Evolutionary conservation across 192 early-diverging fungal species (phyloP), one percentile per base, ranked within the genome.

Genomic region (Neocallimastix lanati): DNA sequence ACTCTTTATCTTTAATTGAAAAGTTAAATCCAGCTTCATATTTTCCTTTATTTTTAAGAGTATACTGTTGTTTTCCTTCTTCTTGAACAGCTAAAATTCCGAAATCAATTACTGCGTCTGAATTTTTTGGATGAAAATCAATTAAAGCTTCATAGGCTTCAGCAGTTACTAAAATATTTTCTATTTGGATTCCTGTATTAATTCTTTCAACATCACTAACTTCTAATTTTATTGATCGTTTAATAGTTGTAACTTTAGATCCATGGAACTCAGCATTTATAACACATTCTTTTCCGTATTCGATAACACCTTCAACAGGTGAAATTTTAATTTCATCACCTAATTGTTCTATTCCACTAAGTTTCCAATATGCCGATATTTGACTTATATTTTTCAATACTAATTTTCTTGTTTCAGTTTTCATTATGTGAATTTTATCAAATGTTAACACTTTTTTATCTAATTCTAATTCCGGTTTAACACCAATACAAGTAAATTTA

Each of bases 121-220:
- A 89, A 36, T 88, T 89, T 83, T 90, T 91, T 38, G 88, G 87
- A 76, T 91, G 89, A 11, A 91, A 78, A 78, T 91, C 90, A 81
- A 91, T 84, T 2, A 89, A 84, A 77, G 90, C 86, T 79, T 91
- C 90, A 79, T 90, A 91, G 0, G 90, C 90, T 84, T 91, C 90
- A 12, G 88, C 88, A 0, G 88, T 89, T 12, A 91, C 83, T 13
- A 89, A 35, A 30, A 91, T 85, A 7, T 88, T 83, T 29, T 87
- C 83, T 50, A 86, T 89, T 80, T 91, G 90, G 25, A 90, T 77
- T 13, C 28, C 58, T 50, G 84, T 86, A 15, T 90, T 88, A 14
- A 81, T 79, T 50, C 79, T 81, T 16, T 33, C 36, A 18, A 50
- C 80, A 80, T 91, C 90, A 33, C 82, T 84, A 12, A 89, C 86